Percentiles rank a stretch among this genome's conserved stretches.
These are phyloP conservation scores for Lentinula novae-zelandiae DNA, from an alignment of 1,284 basidiomycete genomes.

Conservation along the genomic window DNA sequence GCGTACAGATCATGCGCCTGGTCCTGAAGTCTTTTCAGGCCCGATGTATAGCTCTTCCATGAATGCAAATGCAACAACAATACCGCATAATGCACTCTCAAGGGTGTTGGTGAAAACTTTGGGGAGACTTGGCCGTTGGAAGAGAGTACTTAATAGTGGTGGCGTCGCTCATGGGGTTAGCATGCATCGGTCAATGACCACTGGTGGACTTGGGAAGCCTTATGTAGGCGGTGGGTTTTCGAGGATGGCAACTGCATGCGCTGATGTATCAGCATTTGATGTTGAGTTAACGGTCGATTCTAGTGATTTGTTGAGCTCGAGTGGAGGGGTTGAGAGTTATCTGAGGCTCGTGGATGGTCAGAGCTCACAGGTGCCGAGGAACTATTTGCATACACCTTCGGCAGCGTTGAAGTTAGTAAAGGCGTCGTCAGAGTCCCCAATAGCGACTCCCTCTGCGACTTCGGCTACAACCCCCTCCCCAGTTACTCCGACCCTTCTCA, in stretches of 20 bases:
- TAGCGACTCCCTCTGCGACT: background rate
- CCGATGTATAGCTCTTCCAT: slow-evolving; percentile 24
- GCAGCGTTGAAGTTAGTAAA: background rate
- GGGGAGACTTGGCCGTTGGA: slow-evolving; percentile 78
- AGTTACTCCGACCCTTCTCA: background rate
- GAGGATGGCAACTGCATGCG: slow-evolving; percentile 37
- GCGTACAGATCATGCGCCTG: slow-evolving; percentile 36
- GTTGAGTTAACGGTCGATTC: slow-evolving; percentile 51
- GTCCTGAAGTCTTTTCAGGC: slow-evolving; percentile 17
- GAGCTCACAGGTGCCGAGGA: slow-evolving; percentile 12
- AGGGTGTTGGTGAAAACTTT: slow-evolving; percentile 79
- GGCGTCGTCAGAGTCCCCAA: background rate
- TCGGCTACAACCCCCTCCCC: background rate
- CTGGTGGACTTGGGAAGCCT: slow-evolving; percentile 2
- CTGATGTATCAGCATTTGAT: slow-evolving; percentile 65
- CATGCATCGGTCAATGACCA: background rate
- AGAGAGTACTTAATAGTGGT: slow-evolving; percentile 65
- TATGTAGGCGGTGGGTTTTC: slow-evolving; percentile 2
- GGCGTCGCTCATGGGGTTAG: slow-evolving; percentile 23
- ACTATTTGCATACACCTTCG: background rate
- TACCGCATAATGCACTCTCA: slow-evolving; percentile 64
- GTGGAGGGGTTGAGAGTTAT: slow-evolving; percentile 64
- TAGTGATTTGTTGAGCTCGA: slow-evolving; percentile 54
- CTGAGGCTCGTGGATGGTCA: slow-evolving; percentile 52
- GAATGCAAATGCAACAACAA: slow-evolving; percentile 40